phyloP scores from a whole-genome alignment of 169 alveolate species.

The Cystoisospora suis region DNA sequence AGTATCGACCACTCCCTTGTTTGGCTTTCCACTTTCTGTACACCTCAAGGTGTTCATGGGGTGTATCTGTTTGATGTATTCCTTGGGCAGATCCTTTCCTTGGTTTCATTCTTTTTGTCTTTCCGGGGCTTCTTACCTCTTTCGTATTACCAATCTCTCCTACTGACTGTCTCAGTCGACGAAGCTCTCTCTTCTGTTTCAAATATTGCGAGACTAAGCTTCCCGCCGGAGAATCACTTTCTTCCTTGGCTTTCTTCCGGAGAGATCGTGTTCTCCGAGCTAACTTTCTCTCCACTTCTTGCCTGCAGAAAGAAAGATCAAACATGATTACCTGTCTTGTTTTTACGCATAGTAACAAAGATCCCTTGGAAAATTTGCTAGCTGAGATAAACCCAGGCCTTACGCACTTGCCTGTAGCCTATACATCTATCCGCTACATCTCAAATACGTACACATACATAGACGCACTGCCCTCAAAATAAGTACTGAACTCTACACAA shows the following conservation, averaged over 20 bases:
- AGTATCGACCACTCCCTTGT: slow-evolving; percentile 3
- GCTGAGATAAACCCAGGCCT: too few relatives aligned
- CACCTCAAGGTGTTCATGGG: not conserved
- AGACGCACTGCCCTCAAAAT: not conserved
- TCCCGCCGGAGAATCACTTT: not conserved
- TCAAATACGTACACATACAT: not conserved
- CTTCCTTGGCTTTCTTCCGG: slow-evolving; percentile 1
- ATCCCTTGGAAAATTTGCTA: too few relatives aligned
- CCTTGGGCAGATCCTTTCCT: not conserved
- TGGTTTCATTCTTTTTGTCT: not conserved
- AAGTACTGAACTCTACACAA: not conserved
- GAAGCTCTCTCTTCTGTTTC: not conserved
- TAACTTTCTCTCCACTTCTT: not conserved
- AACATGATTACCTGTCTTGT: too few relatives aligned
- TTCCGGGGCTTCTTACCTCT: not conserved
- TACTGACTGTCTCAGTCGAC: too few relatives aligned
- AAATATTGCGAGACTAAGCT: not conserved
- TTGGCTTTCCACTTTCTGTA: not conserved
- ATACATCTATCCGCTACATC: not conserved
- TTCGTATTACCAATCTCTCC: too few relatives aligned
- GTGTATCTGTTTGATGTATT: not conserved
- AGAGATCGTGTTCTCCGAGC: not conserved
- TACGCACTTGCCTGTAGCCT: not conserved
- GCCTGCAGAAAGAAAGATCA: not conserved
- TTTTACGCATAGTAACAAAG: too few relatives aligned